Percentiles rank a stretch among this genome's conserved stretches.
Evolutionary conservation across 495 filamentous ascomycete species (phyloP).

Genomic region (Xylaria cubensis): DNA sequence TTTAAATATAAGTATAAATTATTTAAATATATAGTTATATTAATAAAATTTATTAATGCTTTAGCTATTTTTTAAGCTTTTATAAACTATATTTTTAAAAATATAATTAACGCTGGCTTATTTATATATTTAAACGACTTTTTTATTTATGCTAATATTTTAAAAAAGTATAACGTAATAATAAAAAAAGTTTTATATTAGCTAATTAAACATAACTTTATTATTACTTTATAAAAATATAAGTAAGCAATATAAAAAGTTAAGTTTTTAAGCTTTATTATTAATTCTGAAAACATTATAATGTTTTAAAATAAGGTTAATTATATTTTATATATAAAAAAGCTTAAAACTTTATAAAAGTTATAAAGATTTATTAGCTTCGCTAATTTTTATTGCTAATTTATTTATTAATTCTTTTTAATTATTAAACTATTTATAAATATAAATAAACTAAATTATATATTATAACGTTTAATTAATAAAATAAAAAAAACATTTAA

Average conservation of each 20-base stretch:
- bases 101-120: not conserved
- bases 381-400: too few relatives aligned
- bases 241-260: conserved; percentile 1
- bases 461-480: not conserved
- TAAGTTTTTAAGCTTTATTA: not conserved
- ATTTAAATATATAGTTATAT: not conserved
- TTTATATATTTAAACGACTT: not conserved
- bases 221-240: not conserved
- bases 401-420: too few relatives aligned
- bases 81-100: conserved; percentile 2
- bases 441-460: not conserved
- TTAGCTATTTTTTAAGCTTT: not conserved
- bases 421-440: too few relatives aligned
- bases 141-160: not conserved
- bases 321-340: not conserved
- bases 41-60: not conserved
- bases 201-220: not conserved
- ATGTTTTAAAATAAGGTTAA: not conserved
- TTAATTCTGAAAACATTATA: not conserved
- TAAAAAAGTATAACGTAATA: not conserved
- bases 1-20: not conserved
- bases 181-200: not conserved
- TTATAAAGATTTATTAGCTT: too few relatives aligned
- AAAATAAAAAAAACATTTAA: not conserved
- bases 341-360: too few relatives aligned